Percentiles rank a stretch among this genome's conserved stretches.
These are phyloP conservation scores for Neurospora sp. DNA, from an alignment of 2,329 filamentous ascomycete species.

Conservation along the genomic window DNA sequence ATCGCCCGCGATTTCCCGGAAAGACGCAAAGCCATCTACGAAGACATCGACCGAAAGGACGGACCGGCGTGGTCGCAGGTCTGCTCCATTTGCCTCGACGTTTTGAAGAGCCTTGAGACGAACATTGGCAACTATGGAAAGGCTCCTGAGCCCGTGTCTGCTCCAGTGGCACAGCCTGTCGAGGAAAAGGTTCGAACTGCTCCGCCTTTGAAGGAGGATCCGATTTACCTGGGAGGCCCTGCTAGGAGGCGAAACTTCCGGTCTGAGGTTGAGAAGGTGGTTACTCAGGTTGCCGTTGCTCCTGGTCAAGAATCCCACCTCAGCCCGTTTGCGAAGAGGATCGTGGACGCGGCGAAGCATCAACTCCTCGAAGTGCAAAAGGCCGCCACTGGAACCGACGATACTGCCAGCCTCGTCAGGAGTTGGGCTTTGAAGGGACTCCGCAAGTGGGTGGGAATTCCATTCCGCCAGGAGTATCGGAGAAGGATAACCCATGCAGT, in stretches of 20 bases:
- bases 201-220: slow-evolving; percentile 33
- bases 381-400: slow-evolving; percentile 39
- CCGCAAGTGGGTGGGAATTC: slow-evolving; percentile 46
- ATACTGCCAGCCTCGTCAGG: slow-evolving; percentile 37
- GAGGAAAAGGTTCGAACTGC: slow-evolving; percentile 26
- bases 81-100: slow-evolving; percentile 55
- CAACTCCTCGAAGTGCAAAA: slow-evolving; percentile 44
- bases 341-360: slow-evolving; percentile 36
- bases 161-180: slow-evolving; percentile 10
- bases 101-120: slow-evolving; percentile 55
- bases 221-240: slow-evolving; percentile 33
- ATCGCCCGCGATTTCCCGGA: slow-evolving; percentile 66
- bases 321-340: slow-evolving; percentile 41
- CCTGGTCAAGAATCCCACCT: slow-evolving; percentile 40
- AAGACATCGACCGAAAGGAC: slow-evolving; percentile 74
- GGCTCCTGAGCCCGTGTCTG: slow-evolving; percentile 25
- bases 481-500: slow-evolving; percentile 57
- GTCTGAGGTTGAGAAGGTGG: slow-evolving; percentile 34
- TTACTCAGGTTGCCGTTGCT: slow-evolving; percentile 33
- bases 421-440: slow-evolving; percentile 36
- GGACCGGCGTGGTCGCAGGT: slow-evolving; percentile 77
- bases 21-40: slow-evolving; percentile 73
- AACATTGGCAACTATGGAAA: slow-evolving; percentile 56
- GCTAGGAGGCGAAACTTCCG: slow-evolving; percentile 27
- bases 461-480: slow-evolving; percentile 62